Percentiles rank a stretch among this genome's conserved stretches.
phyloP scores from a whole-genome alignment of 2,329 filamentous ascomycete species.

The Xylaria multiplex region DNA sequence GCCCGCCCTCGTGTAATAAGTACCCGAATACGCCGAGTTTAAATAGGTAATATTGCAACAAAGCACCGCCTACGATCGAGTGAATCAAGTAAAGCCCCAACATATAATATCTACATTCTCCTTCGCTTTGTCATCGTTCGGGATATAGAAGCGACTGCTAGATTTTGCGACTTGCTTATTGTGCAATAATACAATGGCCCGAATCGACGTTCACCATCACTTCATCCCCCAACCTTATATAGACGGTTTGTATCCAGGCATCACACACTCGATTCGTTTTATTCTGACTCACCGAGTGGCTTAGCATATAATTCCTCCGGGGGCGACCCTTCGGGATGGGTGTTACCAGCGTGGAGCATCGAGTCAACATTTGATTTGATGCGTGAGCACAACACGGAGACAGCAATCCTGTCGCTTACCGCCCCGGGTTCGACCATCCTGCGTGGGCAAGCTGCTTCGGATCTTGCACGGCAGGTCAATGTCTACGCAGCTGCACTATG shows the following conservation, averaged over 20 bases:
- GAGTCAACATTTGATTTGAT: constrained; percentile 24
- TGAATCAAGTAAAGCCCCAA: constrained; percentile 4
- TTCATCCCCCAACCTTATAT: constrained; percentile 30
- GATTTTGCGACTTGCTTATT: constrained; percentile 6
- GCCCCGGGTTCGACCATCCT: constrained; percentile 30
- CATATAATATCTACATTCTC: constrained; percentile 1
- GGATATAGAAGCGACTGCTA: constrained; percentile 6
- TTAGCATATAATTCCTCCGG: constrained; percentile 19
- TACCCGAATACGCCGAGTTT: constrained; percentile 3
- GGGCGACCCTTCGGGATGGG: constrained; percentile 36
- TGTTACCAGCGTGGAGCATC: constrained; percentile 26
- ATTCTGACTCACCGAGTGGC: background rate
- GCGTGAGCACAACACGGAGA: constrained; percentile 14
- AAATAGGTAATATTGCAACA: constrained; percentile 2
- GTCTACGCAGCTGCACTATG: constrained; percentile 48
- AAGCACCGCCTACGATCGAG: constrained; percentile 7
- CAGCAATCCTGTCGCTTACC: constrained; percentile 25
- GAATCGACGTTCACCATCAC: constrained; percentile 37
- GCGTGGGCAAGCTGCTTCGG: constrained; percentile 13
- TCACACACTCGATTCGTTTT: constrained; percentile 1
- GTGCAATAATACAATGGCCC: constrained; percentile 2
- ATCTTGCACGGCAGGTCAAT: constrained; percentile 43
- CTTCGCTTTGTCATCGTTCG: background rate
- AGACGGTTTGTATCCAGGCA: constrained; percentile 19
- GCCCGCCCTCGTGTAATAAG: constrained; percentile 8